Conservation (phyloP, 176 grass and related monocot genomes). For the Zea luxurians region DNA sequence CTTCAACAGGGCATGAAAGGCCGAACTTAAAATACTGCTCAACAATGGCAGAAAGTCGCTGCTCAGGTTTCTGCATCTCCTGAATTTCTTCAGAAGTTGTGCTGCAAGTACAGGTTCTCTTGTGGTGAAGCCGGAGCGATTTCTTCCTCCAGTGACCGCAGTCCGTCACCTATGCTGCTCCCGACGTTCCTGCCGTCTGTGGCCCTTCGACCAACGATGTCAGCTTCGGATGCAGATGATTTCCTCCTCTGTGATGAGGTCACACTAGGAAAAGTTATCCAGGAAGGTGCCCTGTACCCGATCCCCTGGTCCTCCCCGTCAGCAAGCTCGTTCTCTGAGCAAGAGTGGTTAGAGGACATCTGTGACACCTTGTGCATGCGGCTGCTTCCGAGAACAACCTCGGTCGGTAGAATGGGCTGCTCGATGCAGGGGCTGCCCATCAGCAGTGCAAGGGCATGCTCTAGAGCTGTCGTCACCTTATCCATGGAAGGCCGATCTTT, state of each 20-base stretch:
- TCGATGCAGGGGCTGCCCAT: constrained; percentile 93
- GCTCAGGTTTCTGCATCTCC: constrained; percentile 25
- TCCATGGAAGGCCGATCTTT: constrained; percentile 95
- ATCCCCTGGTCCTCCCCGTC: constrained; percentile 73
- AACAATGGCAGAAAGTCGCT: neutral
- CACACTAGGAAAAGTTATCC: constrained; percentile 96
- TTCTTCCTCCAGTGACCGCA: constrained; percentile 95
- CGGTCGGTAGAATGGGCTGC: constrained; percentile 89
- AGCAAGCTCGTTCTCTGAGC: constrained; percentile 80
- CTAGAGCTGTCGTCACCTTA: constrained; percentile 89
- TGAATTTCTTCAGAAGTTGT: constrained; percentile 79
- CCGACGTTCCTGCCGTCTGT: constrained; percentile 66
- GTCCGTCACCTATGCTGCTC: constrained; percentile 56
- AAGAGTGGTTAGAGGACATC: constrained; percentile 90
- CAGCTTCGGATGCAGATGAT: constrained; percentile 87
- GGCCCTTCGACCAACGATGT: constrained; percentile 69
- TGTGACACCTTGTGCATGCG: constrained; percentile 93
- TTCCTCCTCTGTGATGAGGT: constrained; percentile 95
- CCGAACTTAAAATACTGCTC: constrained; percentile 24
- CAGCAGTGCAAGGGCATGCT: constrained; percentile 81
- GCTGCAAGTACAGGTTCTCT: constrained; percentile 89
- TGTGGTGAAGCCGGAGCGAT: constrained; percentile 79
- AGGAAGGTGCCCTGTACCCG: constrained; percentile 86
- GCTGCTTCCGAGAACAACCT: constrained; percentile 90
- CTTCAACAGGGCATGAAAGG: constrained; percentile 21